These are phyloP conservation scores for Lactifluus echinatus DNA, from an alignment of 768 basidiomycete genomes.

Conservation along the genomic window DNA sequence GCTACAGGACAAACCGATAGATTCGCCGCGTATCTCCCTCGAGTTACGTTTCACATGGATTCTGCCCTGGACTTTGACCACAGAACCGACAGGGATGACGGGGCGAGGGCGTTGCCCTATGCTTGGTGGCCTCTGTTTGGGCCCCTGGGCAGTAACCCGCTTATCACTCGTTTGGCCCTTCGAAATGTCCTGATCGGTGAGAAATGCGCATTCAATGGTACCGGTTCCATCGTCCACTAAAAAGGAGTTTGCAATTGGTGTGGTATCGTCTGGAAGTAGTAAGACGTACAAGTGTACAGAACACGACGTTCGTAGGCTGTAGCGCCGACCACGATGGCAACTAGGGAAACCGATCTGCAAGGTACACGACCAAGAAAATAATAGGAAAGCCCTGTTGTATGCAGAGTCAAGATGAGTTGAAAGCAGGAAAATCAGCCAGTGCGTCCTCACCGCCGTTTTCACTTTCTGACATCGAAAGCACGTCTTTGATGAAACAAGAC, in stretches of 20 bases:
- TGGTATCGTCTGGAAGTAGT: not conserved
- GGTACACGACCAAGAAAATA: slow-evolving; percentile 68
- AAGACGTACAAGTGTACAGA: slow-evolving; percentile 45
- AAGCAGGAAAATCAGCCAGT: not conserved
- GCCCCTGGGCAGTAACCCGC: not conserved
- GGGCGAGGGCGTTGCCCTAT: not conserved
- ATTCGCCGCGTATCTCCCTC: slow-evolving; percentile 10
- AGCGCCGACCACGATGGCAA: slow-evolving; percentile 59
- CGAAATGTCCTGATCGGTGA: slow-evolving; percentile 3
- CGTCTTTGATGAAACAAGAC: slow-evolving; percentile 14
- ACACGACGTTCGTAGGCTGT: slow-evolving; percentile 50
- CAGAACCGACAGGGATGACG: slow-evolving; percentile 9
- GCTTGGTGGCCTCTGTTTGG: not conserved
- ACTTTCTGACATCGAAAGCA: slow-evolving; percentile 11
- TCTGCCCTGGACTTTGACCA: slow-evolving; percentile 13
- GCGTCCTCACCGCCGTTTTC: slow-evolving; percentile 10
- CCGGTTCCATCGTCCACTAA: slow-evolving; percentile 73
- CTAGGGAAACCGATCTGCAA: slow-evolving; percentile 51
- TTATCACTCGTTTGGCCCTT: not conserved
- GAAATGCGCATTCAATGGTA: slow-evolving; percentile 58
- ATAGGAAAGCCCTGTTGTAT: slow-evolving; percentile 42
- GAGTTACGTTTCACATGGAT: slow-evolving; percentile 3
- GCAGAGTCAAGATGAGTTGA: not conserved
- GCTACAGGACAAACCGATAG: slow-evolving; percentile 8
- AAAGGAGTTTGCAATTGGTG: not conserved